Percentiles rank a stretch among this genome's conserved stretches.
phyloP scores from a whole-genome alignment of 768 basidiomycete genomes.

The Russula compacta region DNA sequence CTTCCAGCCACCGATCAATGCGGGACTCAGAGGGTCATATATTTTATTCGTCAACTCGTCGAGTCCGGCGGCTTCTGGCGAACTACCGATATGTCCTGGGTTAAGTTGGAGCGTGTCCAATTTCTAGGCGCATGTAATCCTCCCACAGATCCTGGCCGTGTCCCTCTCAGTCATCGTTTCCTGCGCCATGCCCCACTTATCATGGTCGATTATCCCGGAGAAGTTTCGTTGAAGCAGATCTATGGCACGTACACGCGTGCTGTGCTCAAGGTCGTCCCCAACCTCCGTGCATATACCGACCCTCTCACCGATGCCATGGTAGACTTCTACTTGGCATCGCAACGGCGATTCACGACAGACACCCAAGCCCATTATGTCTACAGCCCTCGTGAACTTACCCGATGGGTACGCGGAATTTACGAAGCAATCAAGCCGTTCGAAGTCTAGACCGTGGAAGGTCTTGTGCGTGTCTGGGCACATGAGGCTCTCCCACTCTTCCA shows the following conservation, averaged over 20 bases:
- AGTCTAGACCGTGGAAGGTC: constrained; percentile 85
- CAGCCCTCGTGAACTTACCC: constrained; percentile 95
- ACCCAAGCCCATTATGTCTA: constrained; percentile 99
- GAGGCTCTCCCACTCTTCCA: constrained; percentile 96
- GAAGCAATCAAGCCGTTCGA: constrained; percentile 94
- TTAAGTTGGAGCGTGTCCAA: constrained; percentile 96
- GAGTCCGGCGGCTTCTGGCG: constrained; percentile 95
- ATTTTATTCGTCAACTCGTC: constrained; percentile 94
- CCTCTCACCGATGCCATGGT: constrained; percentile 98
- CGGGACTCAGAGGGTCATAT: constrained; percentile 97
- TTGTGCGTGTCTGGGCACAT: constrained; percentile 96
- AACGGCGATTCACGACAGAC: constrained; percentile 91
- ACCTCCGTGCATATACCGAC: constrained; percentile 84
- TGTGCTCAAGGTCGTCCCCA: constrained; percentile 90
- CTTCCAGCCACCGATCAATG: constrained; percentile 95
- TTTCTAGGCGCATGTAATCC: constrained; percentile 99
- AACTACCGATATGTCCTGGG: constrained; percentile 91
- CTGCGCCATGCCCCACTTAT: constrained; percentile 93
- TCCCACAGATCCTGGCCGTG: constrained; percentile 97
- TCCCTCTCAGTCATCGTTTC: constrained; percentile 96
- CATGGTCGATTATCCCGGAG: constrained; percentile 99
- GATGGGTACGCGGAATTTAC: constrained; percentile 96
- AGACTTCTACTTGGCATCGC: constrained; percentile 86
- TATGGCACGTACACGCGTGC: constrained; percentile 98
- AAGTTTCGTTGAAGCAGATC: constrained; percentile 93